These are phyloP conservation scores for Mrakiaceae sp. DNA, from an alignment of 1,284 basidiomycete genomes.

Conservation along the genomic window DNA sequence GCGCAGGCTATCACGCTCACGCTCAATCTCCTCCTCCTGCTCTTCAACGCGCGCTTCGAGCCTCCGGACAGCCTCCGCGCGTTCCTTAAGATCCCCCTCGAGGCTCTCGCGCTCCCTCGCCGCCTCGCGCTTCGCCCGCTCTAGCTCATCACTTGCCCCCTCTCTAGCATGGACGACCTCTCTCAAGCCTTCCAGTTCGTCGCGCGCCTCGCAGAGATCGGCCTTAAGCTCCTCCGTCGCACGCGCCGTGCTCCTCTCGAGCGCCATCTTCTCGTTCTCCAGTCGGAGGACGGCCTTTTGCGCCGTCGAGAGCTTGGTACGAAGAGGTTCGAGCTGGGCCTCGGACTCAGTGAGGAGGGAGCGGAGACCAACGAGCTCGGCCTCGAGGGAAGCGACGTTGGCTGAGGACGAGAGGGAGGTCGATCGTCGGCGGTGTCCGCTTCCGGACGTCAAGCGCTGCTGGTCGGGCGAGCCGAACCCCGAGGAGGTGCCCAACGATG, in stretches of 20 bases:
- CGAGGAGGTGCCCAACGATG: background rate
- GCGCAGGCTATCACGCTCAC: no score
- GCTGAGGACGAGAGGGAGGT: slow-evolving; percentile 23
- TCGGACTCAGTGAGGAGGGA: background rate
- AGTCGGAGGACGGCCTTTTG: slow-evolving; percentile 28
- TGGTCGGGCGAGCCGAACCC: background rate
- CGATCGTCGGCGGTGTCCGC: slow-evolving; percentile 19
- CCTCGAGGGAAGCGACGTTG: slow-evolving; percentile 23
- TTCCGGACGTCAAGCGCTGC: background rate
- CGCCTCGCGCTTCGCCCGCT: slow-evolving; percentile 24
- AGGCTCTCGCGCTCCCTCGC: slow-evolving; percentile 20
- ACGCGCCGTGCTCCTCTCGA: slow-evolving; percentile 25
- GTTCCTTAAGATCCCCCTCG: slow-evolving; percentile 9
- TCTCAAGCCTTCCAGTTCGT: slow-evolving; percentile 28
- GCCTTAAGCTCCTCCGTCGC: slow-evolving; percentile 26
- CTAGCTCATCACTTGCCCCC: slow-evolving; percentile 19
- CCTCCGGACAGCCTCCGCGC: slow-evolving; percentile 8
- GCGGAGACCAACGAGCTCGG: slow-evolving; percentile 18
- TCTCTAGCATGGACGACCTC: slow-evolving; percentile 14
- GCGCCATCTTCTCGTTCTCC: slow-evolving; percentile 32
- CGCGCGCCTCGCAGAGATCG: slow-evolving; percentile 29
- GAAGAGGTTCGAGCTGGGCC: slow-evolving; percentile 22
- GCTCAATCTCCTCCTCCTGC: slow-evolving; percentile 19
- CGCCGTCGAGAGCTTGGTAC: slow-evolving; percentile 22
- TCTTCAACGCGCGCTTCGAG: slow-evolving; percentile 4